Evolutionary conservation across 2,329 filamentous ascomycete species (phyloP), one percentile per base, ranked within the genome.

Genomic region (Aspergillus sergii): DNA sequence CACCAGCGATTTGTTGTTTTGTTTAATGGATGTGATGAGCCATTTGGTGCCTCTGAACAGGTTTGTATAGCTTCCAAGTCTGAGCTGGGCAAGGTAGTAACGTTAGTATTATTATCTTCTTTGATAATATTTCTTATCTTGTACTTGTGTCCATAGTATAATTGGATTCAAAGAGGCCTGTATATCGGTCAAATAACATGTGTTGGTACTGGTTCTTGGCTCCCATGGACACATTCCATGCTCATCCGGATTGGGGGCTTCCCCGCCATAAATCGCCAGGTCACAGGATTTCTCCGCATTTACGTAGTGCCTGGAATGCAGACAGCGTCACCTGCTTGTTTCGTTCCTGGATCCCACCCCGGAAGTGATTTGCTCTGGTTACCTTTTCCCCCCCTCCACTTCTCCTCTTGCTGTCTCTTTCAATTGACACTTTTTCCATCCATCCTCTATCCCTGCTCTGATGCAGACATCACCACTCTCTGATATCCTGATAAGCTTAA

Each of bases 321-420:
- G 36, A 58, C 54, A 65, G 66, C 65, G 66, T 69, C 66, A 67
- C 67, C 66, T 66, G 34, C 34, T 36, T 36, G 63, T 39, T 36
- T 53, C 43, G 65, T 66, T 65, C 65, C 67, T 68, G 64, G 50
- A 48, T 62, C 39, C 19, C 39, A 41, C 41, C 55, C 64, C 56
- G 45, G 28, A 9, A 53, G 11, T 34, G 16, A n/a, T 53, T 19
- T 32, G 9, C 48, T 46, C 45, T 28, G 26, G 26, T n/a, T 57
- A 48, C 51, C 41, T 59, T 55, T 53, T 59, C 34, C 46, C 54
- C n/a, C 53, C 30, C 46, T 53, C 64, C 59, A 56, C 61, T 51
- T 59, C 43, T 30, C 14, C 43, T 34, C 58, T 53, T 36, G 45
- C 59, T 50, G 19, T 12, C 51, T 45, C 36, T 59, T 45, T 41